phyloP scores from a whole-genome alignment of 345 rosid species.

The Stellera chamaejasme region DNA sequence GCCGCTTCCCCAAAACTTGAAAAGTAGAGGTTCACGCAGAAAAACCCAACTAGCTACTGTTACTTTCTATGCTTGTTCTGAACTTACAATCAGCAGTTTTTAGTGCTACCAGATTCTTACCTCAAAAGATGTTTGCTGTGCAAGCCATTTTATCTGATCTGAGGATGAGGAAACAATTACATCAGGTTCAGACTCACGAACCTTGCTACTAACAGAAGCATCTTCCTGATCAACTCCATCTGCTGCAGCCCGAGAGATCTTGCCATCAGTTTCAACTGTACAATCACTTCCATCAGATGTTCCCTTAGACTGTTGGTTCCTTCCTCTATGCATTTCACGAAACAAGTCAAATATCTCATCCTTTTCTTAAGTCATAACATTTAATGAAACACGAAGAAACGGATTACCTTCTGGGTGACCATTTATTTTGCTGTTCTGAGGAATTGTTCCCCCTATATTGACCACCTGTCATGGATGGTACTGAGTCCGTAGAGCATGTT shows the following conservation, averaged over 20 bases:
- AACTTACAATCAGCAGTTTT: background rate
- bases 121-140: conserved; percentile 17
- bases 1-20: too few species aligned
- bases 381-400: background rate
- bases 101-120: background rate
- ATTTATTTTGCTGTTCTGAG: conserved; percentile 37
- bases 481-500: conserved; percentile 76
- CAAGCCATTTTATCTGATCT: conserved; percentile 27
- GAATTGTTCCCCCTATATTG: conserved; percentile 41
- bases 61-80: too few species aligned
- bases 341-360: conserved; percentile 8
- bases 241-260: conserved; percentile 31
- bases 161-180: conserved; percentile 24
- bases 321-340: conserved; percentile 34
- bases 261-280: conserved; percentile 37
- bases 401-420: conserved; percentile 46
- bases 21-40: too few species aligned
- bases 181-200: conserved; percentile 38
- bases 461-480: conserved; percentile 57
- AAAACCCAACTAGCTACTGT: too few species aligned
- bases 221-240: conserved; percentile 31
- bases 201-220: conserved; percentile 34
- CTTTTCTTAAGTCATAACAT: background rate
- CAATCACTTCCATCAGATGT: conserved; percentile 32
- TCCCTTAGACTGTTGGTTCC: conserved; percentile 36